Conservation (phyloP, 2,329 filamentous ascomycete genomes). For the Gyromitra esculenta region DNA sequence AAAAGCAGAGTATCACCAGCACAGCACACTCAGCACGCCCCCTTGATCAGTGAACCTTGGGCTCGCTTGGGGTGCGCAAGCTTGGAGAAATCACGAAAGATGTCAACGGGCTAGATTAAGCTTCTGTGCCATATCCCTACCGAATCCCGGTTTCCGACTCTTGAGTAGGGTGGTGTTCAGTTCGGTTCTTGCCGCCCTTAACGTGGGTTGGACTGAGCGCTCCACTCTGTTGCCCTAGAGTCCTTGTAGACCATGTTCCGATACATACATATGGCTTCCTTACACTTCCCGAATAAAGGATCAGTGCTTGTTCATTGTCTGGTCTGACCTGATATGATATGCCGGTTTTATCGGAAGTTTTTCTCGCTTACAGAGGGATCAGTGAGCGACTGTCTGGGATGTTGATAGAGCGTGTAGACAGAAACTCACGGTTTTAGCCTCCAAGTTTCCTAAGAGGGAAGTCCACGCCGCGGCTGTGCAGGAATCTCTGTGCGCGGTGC, state of each 20-base stretch:
- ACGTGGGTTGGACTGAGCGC: background rate
- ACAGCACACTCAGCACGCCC: background rate
- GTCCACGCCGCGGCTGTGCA: conserved; percentile 20
- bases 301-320: background rate
- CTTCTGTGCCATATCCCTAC: background rate
- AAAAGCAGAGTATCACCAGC: background rate
- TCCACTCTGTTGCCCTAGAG: background rate
- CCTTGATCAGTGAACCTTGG: background rate
- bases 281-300: background rate
- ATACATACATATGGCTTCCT: no score
- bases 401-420: background rate
- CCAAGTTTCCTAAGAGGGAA: background rate
- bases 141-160: conserved; percentile 2
- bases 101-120: conserved; percentile 3
- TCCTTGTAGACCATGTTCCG: background rate
- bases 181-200: background rate
- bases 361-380: background rate
- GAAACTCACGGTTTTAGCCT: conserved; percentile 3
- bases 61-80: background rate
- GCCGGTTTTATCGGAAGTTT: background rate
- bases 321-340: conserved; percentile 8
- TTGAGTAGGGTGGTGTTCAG: background rate
- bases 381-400: background rate
- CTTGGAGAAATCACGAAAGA: background rate
- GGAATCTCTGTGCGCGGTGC: conserved; percentile 8